Evolutionary conservation across 75 land plant genomes (phyloP), one percentile per base, ranked within the genome.

Genomic region (Sequoiadendron giganteum): DNA sequence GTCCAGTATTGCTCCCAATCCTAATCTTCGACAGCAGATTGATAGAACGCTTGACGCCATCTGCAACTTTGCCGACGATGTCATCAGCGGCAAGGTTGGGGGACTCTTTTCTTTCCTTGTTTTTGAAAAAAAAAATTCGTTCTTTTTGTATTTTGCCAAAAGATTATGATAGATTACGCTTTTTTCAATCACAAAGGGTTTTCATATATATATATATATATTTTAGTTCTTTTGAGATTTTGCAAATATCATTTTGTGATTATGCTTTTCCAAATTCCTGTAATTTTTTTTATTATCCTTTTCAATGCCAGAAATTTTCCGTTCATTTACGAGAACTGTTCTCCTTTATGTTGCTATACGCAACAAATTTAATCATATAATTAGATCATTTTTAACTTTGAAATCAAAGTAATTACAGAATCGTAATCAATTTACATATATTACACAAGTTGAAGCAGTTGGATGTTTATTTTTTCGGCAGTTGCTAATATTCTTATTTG

Each of bases 71-170:
- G 97, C 99, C 5, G 94, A 90, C 19, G 95, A 95, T 55, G 90
- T 97, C 85, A 90, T 96, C 90, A 92, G 92, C 86, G 98, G 94
- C 40, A 95, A 97, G 99, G 99, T 96, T 43, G 43, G 58, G 19
- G 28, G 10, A 10, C 9, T 87, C 6, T 75, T 75, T 47, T n/a
- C 48, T 28, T 7, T 82, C 10, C 0, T 45, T 18, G 47, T 80
- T 80, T 52, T 80, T 42, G 28, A 42, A 13, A 13, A 52, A 49
- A 75, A 52, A 52, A 14, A 52, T 9, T 9, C 13, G 68, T 61
- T 61, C 25, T 19, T 61, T 19, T 61, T 61, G 68, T 28, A 61
- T 61, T 61, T 61, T 61, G 68, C 0, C 28, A 19, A 14, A 55
- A 55, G 15, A 19, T 61, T 61, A 25, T 21, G 68, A 65, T 28